These are phyloP conservation scores for Ascobolus immersus DNA, from an alignment of 495 filamentous ascomycete genomes.

Conservation along the genomic window DNA sequence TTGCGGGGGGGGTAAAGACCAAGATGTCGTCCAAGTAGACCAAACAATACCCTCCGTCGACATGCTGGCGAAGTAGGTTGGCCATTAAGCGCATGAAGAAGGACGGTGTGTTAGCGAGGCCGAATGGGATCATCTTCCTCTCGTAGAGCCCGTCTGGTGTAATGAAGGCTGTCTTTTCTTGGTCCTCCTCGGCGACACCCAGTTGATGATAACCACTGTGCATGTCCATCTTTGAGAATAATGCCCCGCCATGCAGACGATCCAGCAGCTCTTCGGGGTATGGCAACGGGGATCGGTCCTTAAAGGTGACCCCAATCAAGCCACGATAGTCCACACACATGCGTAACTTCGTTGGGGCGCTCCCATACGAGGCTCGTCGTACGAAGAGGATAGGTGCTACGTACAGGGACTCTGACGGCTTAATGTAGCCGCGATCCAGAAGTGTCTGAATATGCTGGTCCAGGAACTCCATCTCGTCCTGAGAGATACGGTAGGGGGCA, in stretches of 20 bases:
- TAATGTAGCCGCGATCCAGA: too few species aligned
- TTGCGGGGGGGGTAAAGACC: neutral
- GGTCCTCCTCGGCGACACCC: constrained; percentile 8
- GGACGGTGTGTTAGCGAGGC: constrained; percentile 6
- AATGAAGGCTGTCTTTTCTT: constrained; percentile 17
- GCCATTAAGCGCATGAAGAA: constrained; percentile 17
- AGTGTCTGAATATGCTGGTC: too few species aligned
- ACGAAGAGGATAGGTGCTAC: too few species aligned
- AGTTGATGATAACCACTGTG: constrained; percentile 8
- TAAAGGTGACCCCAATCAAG: constrained; percentile 21
- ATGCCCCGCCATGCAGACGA: constrained; percentile 11
- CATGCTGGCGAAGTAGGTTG: too few species aligned
- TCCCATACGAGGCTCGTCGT: too few species aligned
- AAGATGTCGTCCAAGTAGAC: constrained; percentile 2
- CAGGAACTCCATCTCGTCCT: too few species aligned
- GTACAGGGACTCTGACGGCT: too few species aligned
- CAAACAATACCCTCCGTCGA: neutral
- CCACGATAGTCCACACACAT: constrained; percentile 24
- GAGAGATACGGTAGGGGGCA: too few species aligned
- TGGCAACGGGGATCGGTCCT: constrained; percentile 22
- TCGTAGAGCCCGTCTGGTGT: neutral
- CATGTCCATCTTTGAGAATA: constrained; percentile 2
- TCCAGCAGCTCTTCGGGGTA: constrained; percentile 22
- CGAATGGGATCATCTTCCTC: constrained; percentile 6
- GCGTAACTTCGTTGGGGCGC: too few species aligned